phyloP scores from a whole-genome alignment of 2,329 filamentous ascomycete species.

The Cladophialophora yegresii region DNA sequence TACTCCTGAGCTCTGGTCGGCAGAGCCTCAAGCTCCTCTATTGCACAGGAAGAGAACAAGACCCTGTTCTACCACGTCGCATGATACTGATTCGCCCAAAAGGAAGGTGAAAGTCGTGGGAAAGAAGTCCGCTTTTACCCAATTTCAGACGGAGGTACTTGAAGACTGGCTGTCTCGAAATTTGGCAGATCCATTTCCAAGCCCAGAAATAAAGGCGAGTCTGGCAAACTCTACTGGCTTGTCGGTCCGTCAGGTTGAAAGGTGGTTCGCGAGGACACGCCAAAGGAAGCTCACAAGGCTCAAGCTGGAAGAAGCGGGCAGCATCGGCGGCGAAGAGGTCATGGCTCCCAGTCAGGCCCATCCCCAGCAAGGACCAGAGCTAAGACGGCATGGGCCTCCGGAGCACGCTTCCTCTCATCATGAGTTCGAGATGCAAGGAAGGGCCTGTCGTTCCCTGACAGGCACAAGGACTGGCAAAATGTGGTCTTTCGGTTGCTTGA shows the following conservation, averaged over 20 bases:
- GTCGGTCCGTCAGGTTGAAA: not conserved
- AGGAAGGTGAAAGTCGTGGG: not conserved
- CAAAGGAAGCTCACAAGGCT: slow-evolving; percentile 2
- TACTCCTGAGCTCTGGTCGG: not conserved
- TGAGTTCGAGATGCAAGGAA: not conserved
- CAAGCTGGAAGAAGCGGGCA: not conserved
- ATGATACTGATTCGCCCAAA: not conserved
- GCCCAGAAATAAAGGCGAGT: not conserved
- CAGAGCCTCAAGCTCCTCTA: not conserved
- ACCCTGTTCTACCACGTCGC: not conserved
- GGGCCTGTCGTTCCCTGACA: not conserved
- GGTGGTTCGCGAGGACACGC: slow-evolving; percentile 8
- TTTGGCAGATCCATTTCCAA: not conserved
- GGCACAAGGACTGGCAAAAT: not conserved
- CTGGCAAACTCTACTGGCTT: not conserved
- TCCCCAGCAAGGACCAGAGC: not conserved
- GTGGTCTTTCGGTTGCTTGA: not conserved
- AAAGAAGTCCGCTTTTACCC: not conserved
- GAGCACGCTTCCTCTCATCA: not conserved
- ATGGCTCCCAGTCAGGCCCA: not conserved
- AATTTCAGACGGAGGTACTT: not conserved
- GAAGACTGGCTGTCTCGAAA: not conserved
- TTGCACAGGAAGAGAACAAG: slow-evolving; percentile 2
- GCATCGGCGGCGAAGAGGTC: not conserved
- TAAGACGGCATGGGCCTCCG: not conserved